Conservation (phyloP, 345 rosid genomes). For the Dipteronia sinensis region DNA sequence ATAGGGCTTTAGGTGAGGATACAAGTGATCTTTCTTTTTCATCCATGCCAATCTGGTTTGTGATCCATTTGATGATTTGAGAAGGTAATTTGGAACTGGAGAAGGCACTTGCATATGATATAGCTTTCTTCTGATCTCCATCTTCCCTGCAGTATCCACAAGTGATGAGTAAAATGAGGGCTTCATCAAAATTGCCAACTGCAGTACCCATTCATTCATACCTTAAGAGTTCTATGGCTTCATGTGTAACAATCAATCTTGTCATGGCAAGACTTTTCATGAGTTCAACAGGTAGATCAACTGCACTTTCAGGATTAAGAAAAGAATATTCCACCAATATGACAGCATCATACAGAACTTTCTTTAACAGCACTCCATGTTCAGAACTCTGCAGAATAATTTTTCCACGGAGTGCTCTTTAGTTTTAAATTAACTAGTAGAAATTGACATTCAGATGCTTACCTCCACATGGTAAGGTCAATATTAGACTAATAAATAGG, state of each 20-base stretch:
- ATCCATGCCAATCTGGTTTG: constrained; percentile 33
- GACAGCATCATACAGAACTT: constrained; percentile 47
- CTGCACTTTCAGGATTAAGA: constrained; percentile 33
- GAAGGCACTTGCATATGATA: constrained; percentile 42
- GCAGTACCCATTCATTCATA: constrained; percentile 21
- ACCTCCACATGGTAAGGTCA: neutral
- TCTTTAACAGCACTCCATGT: constrained; percentile 41
- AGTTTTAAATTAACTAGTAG: constrained; percentile 1
- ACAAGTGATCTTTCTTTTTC: constrained; percentile 32
- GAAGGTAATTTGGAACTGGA: constrained; percentile 37
- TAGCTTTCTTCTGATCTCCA: constrained; percentile 49
- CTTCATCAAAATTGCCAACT: constrained; percentile 5
- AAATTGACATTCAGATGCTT: neutral
- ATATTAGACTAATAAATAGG: neutral
- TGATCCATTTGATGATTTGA: constrained; percentile 37
- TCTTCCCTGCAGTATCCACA: constrained; percentile 34
- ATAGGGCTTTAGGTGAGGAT: constrained; percentile 54
- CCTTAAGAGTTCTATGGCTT: constrained; percentile 58
- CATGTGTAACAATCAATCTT: constrained; percentile 48
- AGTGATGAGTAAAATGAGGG: constrained; percentile 11
- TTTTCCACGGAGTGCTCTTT: neutral
- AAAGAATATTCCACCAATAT: constrained; percentile 56
- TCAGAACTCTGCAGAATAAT: constrained; percentile 44
- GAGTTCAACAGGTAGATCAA: constrained; percentile 27
- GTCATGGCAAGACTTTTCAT: constrained; percentile 43